Evolutionary conservation across 208 protist species (phyloP).

Genomic region (Acanthamoeba divionensis): DNA sequence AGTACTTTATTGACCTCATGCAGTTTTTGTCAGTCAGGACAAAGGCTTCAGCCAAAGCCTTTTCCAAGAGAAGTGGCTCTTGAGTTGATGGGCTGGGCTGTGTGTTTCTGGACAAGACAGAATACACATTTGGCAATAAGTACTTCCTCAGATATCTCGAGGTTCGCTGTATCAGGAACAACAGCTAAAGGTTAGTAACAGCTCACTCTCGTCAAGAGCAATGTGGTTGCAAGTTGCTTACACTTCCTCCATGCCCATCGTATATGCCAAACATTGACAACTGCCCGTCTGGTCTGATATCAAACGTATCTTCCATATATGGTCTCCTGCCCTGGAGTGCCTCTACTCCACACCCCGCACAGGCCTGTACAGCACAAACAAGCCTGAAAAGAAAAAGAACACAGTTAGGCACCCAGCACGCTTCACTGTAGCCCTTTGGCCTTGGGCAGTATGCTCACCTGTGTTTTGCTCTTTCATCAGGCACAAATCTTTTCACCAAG

Average conservation of each 20-base stretch:
- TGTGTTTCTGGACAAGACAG: no score
- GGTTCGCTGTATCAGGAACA: not conserved
- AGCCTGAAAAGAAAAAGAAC: no score
- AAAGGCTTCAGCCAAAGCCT: no score
- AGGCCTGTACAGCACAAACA: no score
- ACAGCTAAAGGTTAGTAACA: not conserved
- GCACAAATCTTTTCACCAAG: no score
- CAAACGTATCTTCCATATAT: conserved; percentile 11
- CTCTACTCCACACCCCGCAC: not conserved
- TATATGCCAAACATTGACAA: not conserved
- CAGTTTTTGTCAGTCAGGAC: not conserved
- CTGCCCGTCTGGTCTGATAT: not conserved
- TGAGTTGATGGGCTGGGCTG: no score
- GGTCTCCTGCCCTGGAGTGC: not conserved
- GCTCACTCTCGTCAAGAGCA: not conserved
- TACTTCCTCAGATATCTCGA: not conserved
- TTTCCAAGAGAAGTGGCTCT: no score
- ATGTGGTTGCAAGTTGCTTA: not conserved
- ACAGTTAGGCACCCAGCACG: no score
- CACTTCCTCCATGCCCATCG: not conserved
- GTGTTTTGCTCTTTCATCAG: no score
- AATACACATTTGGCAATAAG: not conserved
- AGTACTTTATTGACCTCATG: not conserved
- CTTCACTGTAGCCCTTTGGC: no score
- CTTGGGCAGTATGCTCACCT: no score